Evolutionary conservation across 371 early-diverging fungal genomes (phyloP), one percentile per base, ranked within the genome.

Genomic region (Circinella minor): DNA sequence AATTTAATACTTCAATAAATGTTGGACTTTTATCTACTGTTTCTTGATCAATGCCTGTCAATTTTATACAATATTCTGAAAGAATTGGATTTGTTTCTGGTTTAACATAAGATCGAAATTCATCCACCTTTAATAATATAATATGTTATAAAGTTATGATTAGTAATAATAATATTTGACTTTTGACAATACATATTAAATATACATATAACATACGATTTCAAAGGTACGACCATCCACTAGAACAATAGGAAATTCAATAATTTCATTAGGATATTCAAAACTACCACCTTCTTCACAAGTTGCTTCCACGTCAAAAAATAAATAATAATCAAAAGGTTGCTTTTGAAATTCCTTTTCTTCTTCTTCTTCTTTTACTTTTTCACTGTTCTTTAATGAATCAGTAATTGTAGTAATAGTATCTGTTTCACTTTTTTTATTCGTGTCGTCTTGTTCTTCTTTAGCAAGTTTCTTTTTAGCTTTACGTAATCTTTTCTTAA

Each of bases 221-320:
- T 87, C 86, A 62, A 86, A 80, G 0, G 84, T 89, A 4, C 76
- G 68, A 13, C 88, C 90, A 57, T 89, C 85, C 5, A 93, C 76
- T 20, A 94, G 74, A 2, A 94, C 85, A 18, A 93, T 86, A 20
- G 95, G 95, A 70, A 93, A 93, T 74, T 95, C 95, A 61, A 95
- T 95, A 65, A 95, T 93, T 74, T 95, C 94, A 81, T 92, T 89
- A 0, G 86, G 86, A 68, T 80, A 88, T 7, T 80, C 80, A 66
- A 88, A 84, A 8, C 83, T 87, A 11, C 81, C 81, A 18, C 79
- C 77, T 49, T 74, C 83, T 70, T 90, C 91, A 70, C 93, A 93
- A 0, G 95, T 95, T 36, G 93, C 95, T 72, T 95, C 95, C 5
- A 94, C 90, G 75, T 95, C 95, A 69, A 92, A 89, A 51, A 93